phyloP scores from a whole-genome alignment of 192 early-diverging fungal species.

The Umbelopsis ramanniana region DNA sequence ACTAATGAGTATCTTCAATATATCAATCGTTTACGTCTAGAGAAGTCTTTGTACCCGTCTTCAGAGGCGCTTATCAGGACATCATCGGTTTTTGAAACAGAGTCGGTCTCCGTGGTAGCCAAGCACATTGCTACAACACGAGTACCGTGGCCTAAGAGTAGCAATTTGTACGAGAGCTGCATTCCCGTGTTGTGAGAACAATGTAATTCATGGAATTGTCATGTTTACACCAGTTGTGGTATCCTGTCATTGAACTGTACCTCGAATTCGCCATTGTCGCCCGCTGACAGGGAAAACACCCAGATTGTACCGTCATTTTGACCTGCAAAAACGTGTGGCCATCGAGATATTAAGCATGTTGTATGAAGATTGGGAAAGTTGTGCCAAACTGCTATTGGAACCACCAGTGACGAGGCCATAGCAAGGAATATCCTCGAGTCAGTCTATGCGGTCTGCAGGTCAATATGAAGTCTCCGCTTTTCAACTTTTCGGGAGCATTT shows the following conservation, averaged over 20 bases:
- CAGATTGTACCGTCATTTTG: constrained; percentile 60
- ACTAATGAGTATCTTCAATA: neutral
- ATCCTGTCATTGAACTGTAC: neutral
- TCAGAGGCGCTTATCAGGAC: constrained; percentile 58
- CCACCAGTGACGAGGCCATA: constrained; percentile 55
- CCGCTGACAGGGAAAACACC: constrained; percentile 42
- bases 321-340: constrained; percentile 51
- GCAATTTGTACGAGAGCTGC: constrained; percentile 48
- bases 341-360: constrained; percentile 43
- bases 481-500: neutral
- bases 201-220: neutral
- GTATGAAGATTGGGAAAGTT: constrained; percentile 38
- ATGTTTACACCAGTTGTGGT: neutral
- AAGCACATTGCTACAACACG: constrained; percentile 50
- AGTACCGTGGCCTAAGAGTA: constrained; percentile 55
- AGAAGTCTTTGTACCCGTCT: constrained; percentile 49
- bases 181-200: neutral
- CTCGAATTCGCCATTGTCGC: constrained; percentile 14
- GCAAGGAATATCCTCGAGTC: neutral
- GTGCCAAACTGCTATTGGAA: constrained; percentile 57
- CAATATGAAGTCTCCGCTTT: neutral
- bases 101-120: constrained; percentile 45
- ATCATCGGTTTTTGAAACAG: constrained; percentile 45
- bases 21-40: neutral
- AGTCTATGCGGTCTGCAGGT: neutral